Conservation (phyloP, 208 protist genomes). For the Blechomonas ayalai region DNA sequence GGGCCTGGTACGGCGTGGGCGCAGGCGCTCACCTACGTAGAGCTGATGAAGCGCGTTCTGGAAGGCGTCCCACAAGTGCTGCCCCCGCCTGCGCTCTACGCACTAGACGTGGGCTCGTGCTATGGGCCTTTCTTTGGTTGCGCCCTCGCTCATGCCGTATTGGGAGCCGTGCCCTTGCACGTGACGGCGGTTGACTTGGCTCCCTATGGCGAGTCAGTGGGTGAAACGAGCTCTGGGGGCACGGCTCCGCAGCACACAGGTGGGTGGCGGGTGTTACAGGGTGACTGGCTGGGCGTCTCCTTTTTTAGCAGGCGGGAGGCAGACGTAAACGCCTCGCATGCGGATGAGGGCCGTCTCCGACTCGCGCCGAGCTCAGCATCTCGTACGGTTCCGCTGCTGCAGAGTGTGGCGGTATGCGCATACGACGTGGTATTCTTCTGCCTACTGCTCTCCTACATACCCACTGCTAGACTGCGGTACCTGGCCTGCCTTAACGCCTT, state of each 20-base stretch:
- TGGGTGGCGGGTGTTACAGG: conserved; percentile 16
- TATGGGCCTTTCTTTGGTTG: conserved; percentile 68
- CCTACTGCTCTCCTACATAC: conserved; percentile 81
- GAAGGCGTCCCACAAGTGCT: no score
- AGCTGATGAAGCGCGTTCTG: neutral
- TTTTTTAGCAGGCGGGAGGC: conserved; percentile 18
- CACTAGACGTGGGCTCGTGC: conserved; percentile 79
- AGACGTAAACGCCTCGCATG: neutral
- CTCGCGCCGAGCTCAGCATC: neutral
- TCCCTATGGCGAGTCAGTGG: conserved; percentile 24
- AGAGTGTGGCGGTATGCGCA: conserved; percentile 10
- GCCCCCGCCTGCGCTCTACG: conserved; percentile 20
- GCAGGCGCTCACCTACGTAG: neutral
- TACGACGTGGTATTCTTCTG: conserved; percentile 80
- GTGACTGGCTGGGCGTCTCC: conserved; percentile 54
- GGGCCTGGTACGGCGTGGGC: neutral
- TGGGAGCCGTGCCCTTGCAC: conserved; percentile 30
- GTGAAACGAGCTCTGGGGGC: neutral
- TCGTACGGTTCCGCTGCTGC: neutral
- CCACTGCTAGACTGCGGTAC: conserved; percentile 62
- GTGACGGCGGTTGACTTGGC: conserved; percentile 61
- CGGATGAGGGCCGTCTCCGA: neutral
- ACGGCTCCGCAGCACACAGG: neutral
- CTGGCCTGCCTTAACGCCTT: conserved; percentile 70
- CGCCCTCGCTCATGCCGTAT: conserved; percentile 11